These are phyloP conservation scores for Cladosporium cucumerinum DNA, from an alignment of 2,329 filamentous ascomycete genomes.

Conservation along the genomic window DNA sequence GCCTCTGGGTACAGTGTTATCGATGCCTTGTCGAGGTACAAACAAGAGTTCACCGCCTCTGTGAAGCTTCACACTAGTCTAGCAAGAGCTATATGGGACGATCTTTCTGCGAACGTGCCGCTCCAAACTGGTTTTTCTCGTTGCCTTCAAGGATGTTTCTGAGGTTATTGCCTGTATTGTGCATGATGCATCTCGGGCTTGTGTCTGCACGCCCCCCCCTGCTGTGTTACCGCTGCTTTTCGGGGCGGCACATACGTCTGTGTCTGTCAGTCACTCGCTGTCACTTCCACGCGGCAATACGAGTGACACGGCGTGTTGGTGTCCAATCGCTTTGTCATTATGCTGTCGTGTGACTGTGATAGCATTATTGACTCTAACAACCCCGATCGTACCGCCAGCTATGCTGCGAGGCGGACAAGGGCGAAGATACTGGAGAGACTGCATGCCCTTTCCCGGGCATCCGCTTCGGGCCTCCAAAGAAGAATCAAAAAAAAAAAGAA, in stretches of 20 bases:
- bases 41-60: neutral
- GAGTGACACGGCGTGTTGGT: neutral
- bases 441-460: neutral
- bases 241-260: neutral
- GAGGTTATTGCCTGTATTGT: slow-evolving; percentile 1
- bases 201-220: neutral
- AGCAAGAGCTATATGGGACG: neutral
- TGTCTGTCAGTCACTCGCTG: neutral
- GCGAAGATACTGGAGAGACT: neutral
- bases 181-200: neutral
- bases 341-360: neutral
- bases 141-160: neutral
- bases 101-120: neutral
- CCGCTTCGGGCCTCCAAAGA: neutral
- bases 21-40: neutral
- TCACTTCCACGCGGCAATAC: neutral
- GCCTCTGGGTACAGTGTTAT: neutral
- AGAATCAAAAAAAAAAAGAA: neutral
- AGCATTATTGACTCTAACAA: neutral
- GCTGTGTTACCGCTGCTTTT: neutral
- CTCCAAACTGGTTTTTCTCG: neutral
- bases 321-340: neutral
- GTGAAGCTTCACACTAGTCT: slow-evolving; percentile 1
- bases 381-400: neutral
- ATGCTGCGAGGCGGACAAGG: neutral